Conservation (phyloP, 2,329 filamentous ascomycete genomes). For the Hymenoscyphus fructigenus region DNA sequence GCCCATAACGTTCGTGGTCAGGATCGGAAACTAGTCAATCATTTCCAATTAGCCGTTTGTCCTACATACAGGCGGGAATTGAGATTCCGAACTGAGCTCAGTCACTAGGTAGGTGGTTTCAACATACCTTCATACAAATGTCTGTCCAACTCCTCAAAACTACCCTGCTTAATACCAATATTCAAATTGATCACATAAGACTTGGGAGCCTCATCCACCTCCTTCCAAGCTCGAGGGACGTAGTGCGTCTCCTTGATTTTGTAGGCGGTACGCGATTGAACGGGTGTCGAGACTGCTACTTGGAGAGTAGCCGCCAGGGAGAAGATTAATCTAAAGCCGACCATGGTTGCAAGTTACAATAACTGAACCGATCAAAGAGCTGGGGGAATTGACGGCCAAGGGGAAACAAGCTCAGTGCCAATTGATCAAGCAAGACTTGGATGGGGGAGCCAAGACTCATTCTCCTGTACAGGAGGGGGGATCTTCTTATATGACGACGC, state of each 20-base stretch:
- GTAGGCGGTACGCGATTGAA: slow-evolving; percentile 44
- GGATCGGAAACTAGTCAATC: slow-evolving; percentile 48
- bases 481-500: not conserved
- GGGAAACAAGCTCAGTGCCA: slow-evolving; percentile 2
- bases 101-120: not conserved
- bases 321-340: not conserved
- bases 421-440: slow-evolving; percentile 4
- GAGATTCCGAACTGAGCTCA: not conserved
- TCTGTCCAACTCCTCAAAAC: slow-evolving; percentile 54
- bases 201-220: slow-evolving; percentile 46
- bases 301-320: slow-evolving; percentile 16
- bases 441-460: not conserved
- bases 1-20: slow-evolving; percentile 52
- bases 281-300: slow-evolving; percentile 30
- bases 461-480: not conserved
- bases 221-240: slow-evolving; percentile 52
- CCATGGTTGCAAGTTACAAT: slow-evolving; percentile 6
- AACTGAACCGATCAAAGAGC: no score
- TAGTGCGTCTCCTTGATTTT: slow-evolving; percentile 55
- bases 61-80: slow-evolving; percentile 5
- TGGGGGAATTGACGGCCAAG: not conserved
- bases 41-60: not conserved
- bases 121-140: slow-evolving; percentile 51
- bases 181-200: slow-evolving; percentile 52
- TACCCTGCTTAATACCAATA: slow-evolving; percentile 58